Conservation (phyloP, 345 rosid species). For the Abelmoschus esculentus region DNA sequence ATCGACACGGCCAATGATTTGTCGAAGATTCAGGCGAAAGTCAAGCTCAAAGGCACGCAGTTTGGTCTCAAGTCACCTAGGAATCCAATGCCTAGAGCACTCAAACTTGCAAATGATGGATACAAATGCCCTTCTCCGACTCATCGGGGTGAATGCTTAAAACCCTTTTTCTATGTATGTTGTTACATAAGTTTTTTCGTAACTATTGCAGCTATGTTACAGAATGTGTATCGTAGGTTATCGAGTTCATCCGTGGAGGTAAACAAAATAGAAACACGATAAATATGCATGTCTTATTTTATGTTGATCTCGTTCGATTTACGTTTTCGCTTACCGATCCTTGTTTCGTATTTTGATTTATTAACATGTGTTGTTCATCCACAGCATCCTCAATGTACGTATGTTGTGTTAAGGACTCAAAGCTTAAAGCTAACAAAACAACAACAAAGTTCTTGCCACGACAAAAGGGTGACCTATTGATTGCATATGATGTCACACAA, state of each 20-base stretch:
- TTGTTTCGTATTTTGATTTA: background rate
- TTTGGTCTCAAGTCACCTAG: constrained; percentile 21
- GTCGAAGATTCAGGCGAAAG: constrained; percentile 19
- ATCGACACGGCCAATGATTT: constrained; percentile 46
- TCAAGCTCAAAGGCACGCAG: constrained; percentile 37
- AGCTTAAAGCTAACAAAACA: constrained; percentile 1
- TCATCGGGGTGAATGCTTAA: constrained; percentile 2
- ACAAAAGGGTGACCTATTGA: constrained; percentile 38
- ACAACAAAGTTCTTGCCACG: constrained; percentile 23
- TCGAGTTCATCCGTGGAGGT: no score
- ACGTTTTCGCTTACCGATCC: no score
- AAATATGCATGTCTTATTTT: no score
- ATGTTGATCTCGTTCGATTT: no score
- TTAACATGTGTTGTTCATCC: background rate
- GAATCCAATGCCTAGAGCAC: constrained; percentile 32
- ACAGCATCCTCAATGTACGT: constrained; percentile 20
- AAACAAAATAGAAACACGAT: no score
- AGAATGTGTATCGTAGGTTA: no score
- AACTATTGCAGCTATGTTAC: no score
- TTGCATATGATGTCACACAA: constrained; percentile 36
- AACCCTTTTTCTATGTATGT: background rate
- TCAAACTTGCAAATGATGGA: constrained; percentile 33
- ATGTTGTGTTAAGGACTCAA: constrained; percentile 30
- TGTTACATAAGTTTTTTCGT: background rate
- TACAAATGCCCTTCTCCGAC: constrained; percentile 34